Evolutionary conservation across 2,329 filamentous ascomycete genomes (phyloP).

Genomic region (Phyllosticta paracitricarpa): DNA sequence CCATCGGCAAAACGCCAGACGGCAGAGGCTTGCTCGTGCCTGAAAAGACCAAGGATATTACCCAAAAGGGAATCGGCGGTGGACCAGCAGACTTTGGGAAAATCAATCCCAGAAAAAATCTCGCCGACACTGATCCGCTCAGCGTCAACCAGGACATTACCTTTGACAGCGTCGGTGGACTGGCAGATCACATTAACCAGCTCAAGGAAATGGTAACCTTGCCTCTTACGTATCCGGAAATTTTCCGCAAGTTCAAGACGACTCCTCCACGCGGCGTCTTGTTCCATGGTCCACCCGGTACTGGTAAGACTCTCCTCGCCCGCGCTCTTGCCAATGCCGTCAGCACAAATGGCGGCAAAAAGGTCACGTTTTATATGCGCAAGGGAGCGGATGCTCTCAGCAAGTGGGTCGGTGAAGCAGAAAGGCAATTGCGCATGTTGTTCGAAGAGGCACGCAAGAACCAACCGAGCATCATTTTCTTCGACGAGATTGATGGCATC

Average conservation of each 20-base stretch:
- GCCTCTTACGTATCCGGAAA: constrained; percentile 85
- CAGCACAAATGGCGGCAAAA: constrained; percentile 67
- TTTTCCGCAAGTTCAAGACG: constrained; percentile 84
- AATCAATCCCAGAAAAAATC: constrained; percentile 81
- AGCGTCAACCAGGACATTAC: constrained; percentile 88
- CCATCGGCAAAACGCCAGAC: constrained; percentile 34
- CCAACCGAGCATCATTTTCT: constrained; percentile 98
- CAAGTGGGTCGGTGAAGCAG: constrained; percentile 98
- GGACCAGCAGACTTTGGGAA: constrained; percentile 80
- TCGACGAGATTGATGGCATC: constrained; percentile 95
- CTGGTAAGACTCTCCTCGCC: constrained; percentile 94
- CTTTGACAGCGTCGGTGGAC: constrained; percentile 86
- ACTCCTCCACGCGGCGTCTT: constrained; percentile 90
- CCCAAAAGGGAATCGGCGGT: constrained; percentile 43
- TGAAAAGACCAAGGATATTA: not conserved
- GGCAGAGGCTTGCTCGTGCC: not conserved
- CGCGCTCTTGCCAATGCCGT: constrained; percentile 86
- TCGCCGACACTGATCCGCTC: constrained; percentile 88
- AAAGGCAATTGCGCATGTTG: constrained; percentile 82
- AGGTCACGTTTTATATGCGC: constrained; percentile 98
- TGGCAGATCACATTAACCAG: constrained; percentile 90
- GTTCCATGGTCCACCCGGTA: constrained; percentile 94
- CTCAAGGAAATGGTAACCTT: constrained; percentile 98
- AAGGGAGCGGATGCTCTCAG: constrained; percentile 96
- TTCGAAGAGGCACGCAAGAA: constrained; percentile 95